These are phyloP conservation scores for Phytophthora nicotianae DNA, from an alignment of 352 stramenopile genomes.

Conservation along the genomic window DNA sequence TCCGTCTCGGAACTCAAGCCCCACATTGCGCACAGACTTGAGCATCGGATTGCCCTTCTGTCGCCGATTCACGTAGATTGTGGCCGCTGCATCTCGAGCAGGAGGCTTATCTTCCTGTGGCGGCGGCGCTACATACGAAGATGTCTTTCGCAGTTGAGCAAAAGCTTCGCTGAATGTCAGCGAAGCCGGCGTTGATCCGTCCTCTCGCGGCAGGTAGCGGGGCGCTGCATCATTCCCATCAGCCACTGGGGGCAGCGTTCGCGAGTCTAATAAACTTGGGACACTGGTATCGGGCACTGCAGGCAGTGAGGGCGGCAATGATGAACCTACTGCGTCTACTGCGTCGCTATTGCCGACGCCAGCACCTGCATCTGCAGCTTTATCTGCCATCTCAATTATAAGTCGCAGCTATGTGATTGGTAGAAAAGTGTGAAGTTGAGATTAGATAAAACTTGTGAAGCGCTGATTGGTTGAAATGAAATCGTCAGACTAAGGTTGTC, in stretches of 20 bases:
- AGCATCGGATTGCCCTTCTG: constrained; percentile 96
- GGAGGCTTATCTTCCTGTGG: constrained; percentile 15
- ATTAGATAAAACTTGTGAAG: not conserved
- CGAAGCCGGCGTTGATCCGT: constrained; percentile 14
- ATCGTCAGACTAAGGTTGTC: not conserved
- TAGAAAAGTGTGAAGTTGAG: not conserved
- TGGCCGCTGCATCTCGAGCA: constrained; percentile 49
- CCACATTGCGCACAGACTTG: constrained; percentile 93
- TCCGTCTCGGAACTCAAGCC: constrained; percentile 87
- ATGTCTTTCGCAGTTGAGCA: constrained; percentile 55
- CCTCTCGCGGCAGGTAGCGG: constrained; percentile 47
- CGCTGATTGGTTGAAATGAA: constrained; percentile 7
- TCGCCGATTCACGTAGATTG: constrained; percentile 78
- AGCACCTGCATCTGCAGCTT: constrained; percentile 5
- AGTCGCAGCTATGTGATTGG: constrained; percentile 6
- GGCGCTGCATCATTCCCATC: constrained; percentile 18
- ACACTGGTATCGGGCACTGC: constrained; percentile 15
- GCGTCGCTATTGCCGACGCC: not conserved
- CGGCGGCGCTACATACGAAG: constrained; percentile 49
- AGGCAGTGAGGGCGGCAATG: not conserved
- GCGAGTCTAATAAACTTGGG: constrained; percentile 55
- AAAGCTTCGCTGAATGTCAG: constrained; percentile 66
- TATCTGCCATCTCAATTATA: constrained; percentile 20
- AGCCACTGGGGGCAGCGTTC: constrained; percentile 25
- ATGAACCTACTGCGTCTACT: not conserved